Conservation (phyloP, 202 grass and related monocot genomes). For the Alloteropsis angusta region DNA sequence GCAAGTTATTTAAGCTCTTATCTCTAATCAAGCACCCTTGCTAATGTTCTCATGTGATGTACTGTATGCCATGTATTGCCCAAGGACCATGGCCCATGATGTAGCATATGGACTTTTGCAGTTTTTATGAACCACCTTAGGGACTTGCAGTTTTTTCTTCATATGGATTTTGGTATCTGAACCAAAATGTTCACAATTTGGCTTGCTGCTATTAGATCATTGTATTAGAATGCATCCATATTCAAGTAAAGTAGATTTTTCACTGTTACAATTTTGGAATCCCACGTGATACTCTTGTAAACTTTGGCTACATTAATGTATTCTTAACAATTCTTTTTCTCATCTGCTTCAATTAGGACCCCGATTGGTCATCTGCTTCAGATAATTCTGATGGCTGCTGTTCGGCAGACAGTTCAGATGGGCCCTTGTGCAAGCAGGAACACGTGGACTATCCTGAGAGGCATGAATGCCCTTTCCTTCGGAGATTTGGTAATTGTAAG, state of each 20-base stretch:
- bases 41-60: background rate
- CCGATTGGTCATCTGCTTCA: constrained; percentile 32
- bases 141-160: background rate
- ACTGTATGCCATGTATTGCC: background rate
- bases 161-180: background rate
- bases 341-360: constrained; percentile 22
- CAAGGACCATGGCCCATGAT: no score
- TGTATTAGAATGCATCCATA: background rate
- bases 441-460: constrained; percentile 30
- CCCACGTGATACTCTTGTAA: background rate
- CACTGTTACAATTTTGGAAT: background rate
- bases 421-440: constrained; percentile 36
- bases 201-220: background rate
- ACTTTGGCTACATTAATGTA: background rate
- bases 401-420: constrained; percentile 38
- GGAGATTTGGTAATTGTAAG: constrained; percentile 30
- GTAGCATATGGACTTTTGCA: background rate
- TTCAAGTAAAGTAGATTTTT: background rate
- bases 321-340: background rate
- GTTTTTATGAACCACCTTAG: background rate
- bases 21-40: background rate
- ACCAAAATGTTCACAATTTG: background rate
- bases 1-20: background rate
- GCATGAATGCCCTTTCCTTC: constrained; percentile 41
- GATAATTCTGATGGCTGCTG: constrained; percentile 29